Base-by-base conservation (phyloP, 495 filamentous ascomycete genomes). In the Trichoderma orchidacearum region DNA sequence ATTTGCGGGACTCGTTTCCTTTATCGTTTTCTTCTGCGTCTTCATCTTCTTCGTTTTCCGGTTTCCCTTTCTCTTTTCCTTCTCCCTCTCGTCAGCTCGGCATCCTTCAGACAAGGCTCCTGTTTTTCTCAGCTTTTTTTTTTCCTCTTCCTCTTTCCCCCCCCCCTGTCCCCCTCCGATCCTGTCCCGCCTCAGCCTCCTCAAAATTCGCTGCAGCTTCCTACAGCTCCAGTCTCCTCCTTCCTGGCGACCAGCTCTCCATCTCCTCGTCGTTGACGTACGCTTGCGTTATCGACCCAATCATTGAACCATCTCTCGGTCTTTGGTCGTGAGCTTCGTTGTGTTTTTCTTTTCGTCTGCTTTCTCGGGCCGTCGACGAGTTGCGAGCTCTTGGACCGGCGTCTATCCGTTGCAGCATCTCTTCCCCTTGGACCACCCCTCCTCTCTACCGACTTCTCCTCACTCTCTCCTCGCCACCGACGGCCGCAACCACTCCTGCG, bases 141-240 rank as follows among this genome's bases (percentile, higher is more conserved):
- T n/a, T n/a, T 41, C 36, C 36, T 6, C n/a, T 18, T 41, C n/a
- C 21, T 41, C 15, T 41, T 17, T 18, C 27, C 41, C 41, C 41
- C 41, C 27, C 18, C 27, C 41, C 15, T 48, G 41, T 48, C 15
- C 41, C 21, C 5, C 6, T 48, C 41, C 15, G 53, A 56, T 61
- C 53, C 59, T 53, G 60, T 63, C 59, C 53, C 17, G 35, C 62
- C 36, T 56, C 55, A 36, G 54, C 56, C 59, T 41, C 41, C 41
- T 48, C 41, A 48, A 15, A 27, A 27, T 18, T n/a, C 41, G 41
- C 41, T 48, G 41, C 41, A 48, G 41, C 41, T 48, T 36, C 41
- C 21, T 13, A 6, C 21, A 48, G 41, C 18, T 48, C 41, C n/a
- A n/a, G n/a, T n/a, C n/a, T n/a, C n/a, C n/a, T n/a, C n/a, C n/a